Base-by-base conservation (phyloP, 768 basidiomycete species). In the Trichaptum fuscoviolaceum region DNA sequence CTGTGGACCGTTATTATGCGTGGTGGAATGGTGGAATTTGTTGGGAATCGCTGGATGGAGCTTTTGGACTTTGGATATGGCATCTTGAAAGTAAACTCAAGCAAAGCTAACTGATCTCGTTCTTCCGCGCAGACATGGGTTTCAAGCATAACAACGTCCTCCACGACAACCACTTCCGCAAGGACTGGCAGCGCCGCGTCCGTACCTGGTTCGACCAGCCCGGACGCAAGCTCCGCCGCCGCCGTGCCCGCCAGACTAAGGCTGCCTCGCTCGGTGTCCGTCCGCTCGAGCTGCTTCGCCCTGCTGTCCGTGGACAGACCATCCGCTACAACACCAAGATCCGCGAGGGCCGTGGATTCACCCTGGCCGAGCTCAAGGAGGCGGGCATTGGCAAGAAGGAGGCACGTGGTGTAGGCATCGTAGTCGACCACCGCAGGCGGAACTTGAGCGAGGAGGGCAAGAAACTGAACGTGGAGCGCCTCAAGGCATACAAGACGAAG, bases 151-250 rank as follows among this genome's bases (percentile, higher is more conserved):
- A 91, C 81, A 92, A 92, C 86, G 89, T 92, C 83, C 92, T 96
- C 79, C 95, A 88, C 82, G 85, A 80, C 73, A 95, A 95, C 81
- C 95, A 97, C 79, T 95, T 95, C 87, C 93, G 88, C 84, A 99
- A 99, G 89, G 96, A 99, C 79, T 99, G 96, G 96, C 96, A 99
- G 80, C 86, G 89, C 75, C 91, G 91, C 71, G 95, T 96, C 73
- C 90, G 90, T 80, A 96, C 94, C 76, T 95, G 96, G 96, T 99
- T 99, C 78, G 92, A 99, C 84, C 97, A 99, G 82, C 95, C 97
- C 66, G 96, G 96, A 62, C 92, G 93, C 77, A 99, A 99, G 83
- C 91, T 95, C 78, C 92, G 93, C 78, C 87, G 97, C 77, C 92
- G 97, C 77, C 88, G 83, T 61, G 94, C 95, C 58, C 93, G 97